These are phyloP conservation scores for Candida yuanshanica DNA, from an alignment of 805 yeast species.

Conservation along the genomic window DNA sequence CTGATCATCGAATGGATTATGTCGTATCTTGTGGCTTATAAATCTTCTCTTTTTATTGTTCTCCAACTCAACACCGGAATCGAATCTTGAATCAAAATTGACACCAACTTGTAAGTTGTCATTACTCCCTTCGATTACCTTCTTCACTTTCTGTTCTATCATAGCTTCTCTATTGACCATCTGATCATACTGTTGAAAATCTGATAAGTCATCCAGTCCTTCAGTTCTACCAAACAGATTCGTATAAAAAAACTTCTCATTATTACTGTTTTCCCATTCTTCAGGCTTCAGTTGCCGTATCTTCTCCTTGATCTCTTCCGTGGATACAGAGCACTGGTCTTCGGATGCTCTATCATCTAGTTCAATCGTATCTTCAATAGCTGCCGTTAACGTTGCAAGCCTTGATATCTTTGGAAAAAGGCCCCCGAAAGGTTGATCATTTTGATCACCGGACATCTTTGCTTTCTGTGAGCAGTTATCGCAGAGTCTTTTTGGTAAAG, in stretches of 20 bases:
- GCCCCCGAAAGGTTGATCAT: slow-evolving; percentile 2
- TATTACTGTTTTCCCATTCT: slow-evolving; percentile 15
- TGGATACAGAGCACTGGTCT: slow-evolving; percentile 8
- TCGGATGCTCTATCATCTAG: slow-evolving; percentile 2
- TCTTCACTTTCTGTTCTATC: slow-evolving; percentile 24
- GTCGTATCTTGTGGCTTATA: background rate
- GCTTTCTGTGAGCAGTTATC: too few species aligned
- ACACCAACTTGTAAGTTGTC: slow-evolving; percentile 17
- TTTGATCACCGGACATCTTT: background rate
- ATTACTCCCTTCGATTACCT: slow-evolving; percentile 12
- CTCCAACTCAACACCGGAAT: slow-evolving; percentile 20
- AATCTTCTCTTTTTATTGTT: background rate
- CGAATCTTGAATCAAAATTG: slow-evolving; percentile 18
- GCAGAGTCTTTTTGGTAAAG: too few species aligned
- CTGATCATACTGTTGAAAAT: slow-evolving; percentile 30
- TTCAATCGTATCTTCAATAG: slow-evolving; percentile 4
- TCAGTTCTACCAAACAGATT: slow-evolving; percentile 13
- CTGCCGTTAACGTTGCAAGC: slow-evolving; percentile 4
- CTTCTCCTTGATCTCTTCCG: slow-evolving; percentile 10
- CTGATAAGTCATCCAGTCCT: slow-evolving; percentile 16
- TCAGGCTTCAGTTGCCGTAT: slow-evolving; percentile 13
- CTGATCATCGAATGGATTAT: background rate
- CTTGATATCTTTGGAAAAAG: slow-evolving; percentile 13
- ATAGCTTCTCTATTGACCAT: slow-evolving; percentile 28
- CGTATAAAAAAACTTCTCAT: slow-evolving; percentile 27